Conservation (phyloP, 345 rosid species). For the Eucalyptus polybractea region DNA sequence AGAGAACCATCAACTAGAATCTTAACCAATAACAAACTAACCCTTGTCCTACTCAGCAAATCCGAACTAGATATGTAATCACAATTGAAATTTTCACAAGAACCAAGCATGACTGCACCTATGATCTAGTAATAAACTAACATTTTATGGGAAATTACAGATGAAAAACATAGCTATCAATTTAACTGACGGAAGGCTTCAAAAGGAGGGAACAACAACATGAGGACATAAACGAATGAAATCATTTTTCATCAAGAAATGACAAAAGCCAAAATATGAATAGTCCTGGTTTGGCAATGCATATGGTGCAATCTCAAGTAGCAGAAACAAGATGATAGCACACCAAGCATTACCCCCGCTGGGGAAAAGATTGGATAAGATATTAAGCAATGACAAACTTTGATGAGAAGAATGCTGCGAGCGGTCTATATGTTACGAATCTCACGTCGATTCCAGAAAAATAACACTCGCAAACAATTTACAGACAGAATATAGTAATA, state of each 20-base stretch:
- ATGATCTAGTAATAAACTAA: background rate
- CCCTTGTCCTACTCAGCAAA: no score
- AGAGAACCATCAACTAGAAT: background rate
- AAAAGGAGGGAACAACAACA: background rate
- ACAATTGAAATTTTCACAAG: no score
- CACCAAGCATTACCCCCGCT: background rate
- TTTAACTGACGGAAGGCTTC: background rate
- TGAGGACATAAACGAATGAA: background rate
- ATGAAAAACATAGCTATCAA: background rate
- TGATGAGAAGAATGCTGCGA: conserved; percentile 95
- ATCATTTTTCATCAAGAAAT: background rate
- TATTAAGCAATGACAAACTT: conserved; percentile 25
- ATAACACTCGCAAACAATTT: no score
- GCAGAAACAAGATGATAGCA: background rate
- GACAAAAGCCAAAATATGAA: background rate
- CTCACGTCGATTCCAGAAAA: no score
- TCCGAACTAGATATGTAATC: no score
- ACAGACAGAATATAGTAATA: no score
- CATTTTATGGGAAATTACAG: background rate
- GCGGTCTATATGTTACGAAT: no score
- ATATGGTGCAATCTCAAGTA: background rate
- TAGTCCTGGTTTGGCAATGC: background rate
- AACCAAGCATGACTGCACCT: no score
- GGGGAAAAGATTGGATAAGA: background rate
- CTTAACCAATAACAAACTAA: no score